Evolutionary conservation across 139 green algal species (phyloP).

Genomic region (Edaphochlamys debaryana): DNA sequence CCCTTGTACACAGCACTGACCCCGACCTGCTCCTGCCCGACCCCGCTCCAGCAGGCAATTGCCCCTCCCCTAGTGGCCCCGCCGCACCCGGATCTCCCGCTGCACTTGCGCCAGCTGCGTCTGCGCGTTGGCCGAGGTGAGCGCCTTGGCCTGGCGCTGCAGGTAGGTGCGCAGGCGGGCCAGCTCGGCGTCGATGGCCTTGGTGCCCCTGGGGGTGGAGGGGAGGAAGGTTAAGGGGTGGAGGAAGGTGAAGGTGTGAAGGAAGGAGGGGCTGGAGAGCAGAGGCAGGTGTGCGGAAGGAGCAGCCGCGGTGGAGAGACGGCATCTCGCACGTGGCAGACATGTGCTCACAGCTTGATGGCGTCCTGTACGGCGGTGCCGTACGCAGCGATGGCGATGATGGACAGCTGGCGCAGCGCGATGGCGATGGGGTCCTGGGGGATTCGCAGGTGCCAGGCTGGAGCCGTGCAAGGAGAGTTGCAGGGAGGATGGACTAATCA

Average conservation of each 20-base stretch:
- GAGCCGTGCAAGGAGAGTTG: too few species aligned
- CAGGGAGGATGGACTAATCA: too few species aligned
- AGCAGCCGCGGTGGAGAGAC: too few species aligned
- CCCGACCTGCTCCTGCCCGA: background rate
- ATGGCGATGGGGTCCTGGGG: constrained; percentile 17
- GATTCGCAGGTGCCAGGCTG: too few species aligned
- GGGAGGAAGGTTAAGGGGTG: background rate
- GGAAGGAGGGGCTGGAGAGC: background rate
- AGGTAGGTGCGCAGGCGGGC: constrained; percentile 2
- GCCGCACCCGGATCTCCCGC: constrained; percentile 10
- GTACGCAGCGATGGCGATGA: constrained; percentile 20
- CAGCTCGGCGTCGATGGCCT: constrained; percentile 5
- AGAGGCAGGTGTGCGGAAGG: background rate
- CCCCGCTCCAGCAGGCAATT: background rate
- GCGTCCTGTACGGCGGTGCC: constrained; percentile 8
- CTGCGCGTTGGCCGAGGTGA: background rate
- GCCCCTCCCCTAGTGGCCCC: background rate
- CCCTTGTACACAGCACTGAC: too few species aligned
- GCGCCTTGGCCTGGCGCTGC: background rate
- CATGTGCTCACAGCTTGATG: constrained; percentile 12
- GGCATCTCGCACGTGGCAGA: background rate
- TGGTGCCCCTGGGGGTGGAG: background rate
- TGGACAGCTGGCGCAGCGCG: constrained; percentile 24
- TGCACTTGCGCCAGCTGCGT: background rate
- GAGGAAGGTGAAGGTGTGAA: background rate